These are phyloP conservation scores for Colletotrichum australisinense DNA, from an alignment of 2,329 filamentous ascomycete species.

Conservation along the genomic window DNA sequence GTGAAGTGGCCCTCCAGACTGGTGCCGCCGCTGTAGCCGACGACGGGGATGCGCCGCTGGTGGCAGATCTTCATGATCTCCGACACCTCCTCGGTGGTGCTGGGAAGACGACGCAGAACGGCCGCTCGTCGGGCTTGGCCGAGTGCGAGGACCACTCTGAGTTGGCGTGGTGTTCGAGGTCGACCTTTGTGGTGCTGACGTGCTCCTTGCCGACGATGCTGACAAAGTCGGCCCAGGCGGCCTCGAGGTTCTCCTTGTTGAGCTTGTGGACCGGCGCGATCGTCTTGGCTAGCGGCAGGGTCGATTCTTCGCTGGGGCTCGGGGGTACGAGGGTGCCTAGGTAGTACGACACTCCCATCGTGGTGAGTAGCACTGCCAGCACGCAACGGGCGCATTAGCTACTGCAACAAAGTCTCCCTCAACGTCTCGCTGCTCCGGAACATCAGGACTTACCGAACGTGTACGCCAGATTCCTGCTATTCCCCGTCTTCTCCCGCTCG, in stretches of 20 bases:
- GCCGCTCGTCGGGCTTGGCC: slow-evolving; percentile 58
- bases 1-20: slow-evolving; percentile 91
- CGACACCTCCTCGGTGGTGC: slow-evolving; percentile 85
- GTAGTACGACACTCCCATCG: slow-evolving; percentile 66
- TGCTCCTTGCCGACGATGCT: slow-evolving; percentile 73
- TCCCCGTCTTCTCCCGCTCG: slow-evolving; percentile 48
- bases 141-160: slow-evolving; percentile 74
- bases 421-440: background rate
- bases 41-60: slow-evolving; percentile 82
- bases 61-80: slow-evolving; percentile 91
- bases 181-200: slow-evolving; percentile 68
- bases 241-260: slow-evolving; percentile 72
- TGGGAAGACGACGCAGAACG: slow-evolving; percentile 80
- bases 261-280: slow-evolving; percentile 67
- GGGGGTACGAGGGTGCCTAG: slow-evolving; percentile 67
- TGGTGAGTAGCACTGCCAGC: slow-evolving; percentile 61
- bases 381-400: slow-evolving; percentile 13
- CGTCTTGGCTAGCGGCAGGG: slow-evolving; percentile 65
- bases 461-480: slow-evolving; percentile 59
- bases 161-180: slow-evolving; percentile 67
- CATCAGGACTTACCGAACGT: slow-evolving; percentile 62
- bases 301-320: slow-evolving; percentile 65
- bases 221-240: slow-evolving; percentile 77
- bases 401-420: background rate
- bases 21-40: slow-evolving; percentile 88